Evolutionary conservation across 1,139 yeast genomes (phyloP).

Genomic region (Zygoascus meyerae): DNA sequence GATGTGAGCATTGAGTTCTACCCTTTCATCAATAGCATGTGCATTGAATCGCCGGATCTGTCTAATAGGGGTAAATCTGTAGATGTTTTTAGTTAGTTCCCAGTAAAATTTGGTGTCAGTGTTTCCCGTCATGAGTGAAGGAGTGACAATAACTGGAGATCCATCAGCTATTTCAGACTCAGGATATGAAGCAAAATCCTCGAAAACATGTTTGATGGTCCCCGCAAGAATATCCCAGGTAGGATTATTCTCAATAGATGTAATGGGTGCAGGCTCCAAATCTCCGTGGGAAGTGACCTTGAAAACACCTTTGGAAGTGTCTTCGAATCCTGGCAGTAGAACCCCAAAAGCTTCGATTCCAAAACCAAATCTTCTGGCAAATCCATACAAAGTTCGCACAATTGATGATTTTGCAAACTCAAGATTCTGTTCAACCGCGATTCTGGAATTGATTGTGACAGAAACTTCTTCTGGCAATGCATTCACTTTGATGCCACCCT

Average conservation of each 20-base stretch:
- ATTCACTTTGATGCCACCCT: slow-evolving; percentile 59
- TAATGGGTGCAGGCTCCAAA: slow-evolving; percentile 54
- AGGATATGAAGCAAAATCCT: slow-evolving; percentile 37
- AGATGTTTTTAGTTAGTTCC: slow-evolving; percentile 62
- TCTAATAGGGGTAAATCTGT: slow-evolving; percentile 46
- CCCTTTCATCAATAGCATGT: slow-evolving; percentile 15
- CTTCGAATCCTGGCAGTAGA: slow-evolving; percentile 1
- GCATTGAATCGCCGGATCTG: not conserved
- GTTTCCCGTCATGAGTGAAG: slow-evolving; percentile 64
- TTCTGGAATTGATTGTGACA: slow-evolving; percentile 49
- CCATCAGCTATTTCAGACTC: slow-evolving; percentile 30
- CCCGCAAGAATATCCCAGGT: slow-evolving; percentile 55
- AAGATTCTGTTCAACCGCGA: slow-evolving; percentile 42
- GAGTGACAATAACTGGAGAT: slow-evolving; percentile 37
- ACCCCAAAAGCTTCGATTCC: slow-evolving; percentile 28
- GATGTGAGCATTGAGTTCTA: slow-evolving; percentile 46
- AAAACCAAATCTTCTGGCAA: slow-evolving; percentile 42
- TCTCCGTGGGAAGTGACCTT: slow-evolving; percentile 26
- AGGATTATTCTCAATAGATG: slow-evolving; percentile 41
- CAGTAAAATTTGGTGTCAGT: slow-evolving; percentile 76
- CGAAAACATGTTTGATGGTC: slow-evolving; percentile 49
- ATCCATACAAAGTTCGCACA: slow-evolving; percentile 35
- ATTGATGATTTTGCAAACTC: slow-evolving; percentile 35
- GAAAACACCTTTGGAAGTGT: slow-evolving; percentile 35
- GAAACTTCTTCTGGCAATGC: slow-evolving; percentile 62